Percentiles rank a stretch among this genome's conserved stretches.
phyloP scores from a whole-genome alignment of 768 basidiomycete genomes.

The Lyophyllum decastes region DNA sequence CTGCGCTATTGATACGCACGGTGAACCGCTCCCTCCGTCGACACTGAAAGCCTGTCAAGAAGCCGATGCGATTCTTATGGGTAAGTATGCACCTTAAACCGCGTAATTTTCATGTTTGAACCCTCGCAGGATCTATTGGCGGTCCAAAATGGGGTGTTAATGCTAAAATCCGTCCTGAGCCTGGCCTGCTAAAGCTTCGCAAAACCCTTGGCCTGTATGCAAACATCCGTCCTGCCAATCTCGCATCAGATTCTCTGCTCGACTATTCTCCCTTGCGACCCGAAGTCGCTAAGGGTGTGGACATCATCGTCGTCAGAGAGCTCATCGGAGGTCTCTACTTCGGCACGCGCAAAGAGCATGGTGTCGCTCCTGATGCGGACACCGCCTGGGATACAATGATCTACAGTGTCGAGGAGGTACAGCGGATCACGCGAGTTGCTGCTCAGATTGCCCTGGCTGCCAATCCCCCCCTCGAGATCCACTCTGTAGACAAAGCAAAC shows the following conservation, averaged over 20 bases:
- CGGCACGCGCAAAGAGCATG: conserved; percentile 88
- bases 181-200: conserved; percentile 83
- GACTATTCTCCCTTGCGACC: conserved; percentile 87
- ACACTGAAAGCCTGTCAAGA: conserved; percentile 89
- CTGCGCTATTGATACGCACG: conserved; percentile 84
- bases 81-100: conserved; percentile 40
- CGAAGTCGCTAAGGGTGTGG: conserved; percentile 76
- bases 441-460: conserved; percentile 85
- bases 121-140: conserved; percentile 80
- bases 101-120: neutral
- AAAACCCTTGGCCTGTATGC: conserved; percentile 95
- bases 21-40: conserved; percentile 81
- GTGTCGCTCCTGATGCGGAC: conserved; percentile 60
- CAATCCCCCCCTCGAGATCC: conserved; percentile 84
- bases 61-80: conserved; percentile 96
- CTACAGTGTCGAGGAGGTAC: conserved; percentile 89
- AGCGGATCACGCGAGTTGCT: conserved; percentile 94
- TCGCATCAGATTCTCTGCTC: conserved; percentile 89
- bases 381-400: conserved; percentile 91
- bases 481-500: conserved; percentile 98
- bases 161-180: conserved; percentile 87
- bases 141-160: conserved; percentile 99
- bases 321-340: conserved; percentile 97
- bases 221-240: conserved; percentile 96
- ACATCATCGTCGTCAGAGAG: conserved; percentile 95